Evolutionary conservation across 2,329 filamentous ascomycete genomes (phyloP).

Genomic region (Aspergillus costaricaensis): DNA sequence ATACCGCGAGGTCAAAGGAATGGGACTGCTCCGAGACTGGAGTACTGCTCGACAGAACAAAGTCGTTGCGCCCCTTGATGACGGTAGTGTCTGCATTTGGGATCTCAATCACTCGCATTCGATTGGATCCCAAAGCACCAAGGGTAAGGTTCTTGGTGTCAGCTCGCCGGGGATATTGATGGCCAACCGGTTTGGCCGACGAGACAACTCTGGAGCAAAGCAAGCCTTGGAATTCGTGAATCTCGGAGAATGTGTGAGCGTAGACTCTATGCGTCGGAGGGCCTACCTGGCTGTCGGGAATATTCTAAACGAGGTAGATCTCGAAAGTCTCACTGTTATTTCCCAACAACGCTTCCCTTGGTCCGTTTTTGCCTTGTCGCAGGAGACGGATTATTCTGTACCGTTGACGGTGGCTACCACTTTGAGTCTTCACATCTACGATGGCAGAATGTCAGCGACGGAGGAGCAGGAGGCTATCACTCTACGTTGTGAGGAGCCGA

Average conservation of each 20-base stretch:
- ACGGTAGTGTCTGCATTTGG: constrained; percentile 87
- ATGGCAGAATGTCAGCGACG: constrained; percentile 58
- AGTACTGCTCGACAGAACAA: constrained; percentile 56
- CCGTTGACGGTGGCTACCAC: constrained; percentile 85
- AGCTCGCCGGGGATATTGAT: constrained; percentile 70
- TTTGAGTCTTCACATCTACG: constrained; percentile 77
- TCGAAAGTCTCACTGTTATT: constrained; percentile 69
- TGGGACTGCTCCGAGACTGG: constrained; percentile 65
- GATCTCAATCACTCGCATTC: constrained; percentile 59
- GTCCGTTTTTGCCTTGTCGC: constrained; percentile 79
- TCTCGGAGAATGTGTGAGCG: constrained; percentile 78
- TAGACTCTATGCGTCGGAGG: constrained; percentile 66
- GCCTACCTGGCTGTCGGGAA: constrained; percentile 81
- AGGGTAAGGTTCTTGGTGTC: constrained; percentile 61
- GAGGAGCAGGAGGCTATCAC: constrained; percentile 41
- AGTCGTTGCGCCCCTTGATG: constrained; percentile 76
- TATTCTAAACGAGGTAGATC: constrained; percentile 77
- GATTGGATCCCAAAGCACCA: constrained; percentile 42
- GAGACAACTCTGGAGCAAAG: constrained; percentile 29
- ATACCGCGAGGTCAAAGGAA: constrained; percentile 68
- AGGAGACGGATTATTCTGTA: constrained; percentile 61
- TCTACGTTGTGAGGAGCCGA: constrained; percentile 35
- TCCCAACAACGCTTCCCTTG: constrained; percentile 74
- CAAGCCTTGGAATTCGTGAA: constrained; percentile 41
- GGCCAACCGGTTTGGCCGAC: constrained; percentile 67